Conservation (phyloP, 345 rosid species). For the Trapa bicornis region DNA sequence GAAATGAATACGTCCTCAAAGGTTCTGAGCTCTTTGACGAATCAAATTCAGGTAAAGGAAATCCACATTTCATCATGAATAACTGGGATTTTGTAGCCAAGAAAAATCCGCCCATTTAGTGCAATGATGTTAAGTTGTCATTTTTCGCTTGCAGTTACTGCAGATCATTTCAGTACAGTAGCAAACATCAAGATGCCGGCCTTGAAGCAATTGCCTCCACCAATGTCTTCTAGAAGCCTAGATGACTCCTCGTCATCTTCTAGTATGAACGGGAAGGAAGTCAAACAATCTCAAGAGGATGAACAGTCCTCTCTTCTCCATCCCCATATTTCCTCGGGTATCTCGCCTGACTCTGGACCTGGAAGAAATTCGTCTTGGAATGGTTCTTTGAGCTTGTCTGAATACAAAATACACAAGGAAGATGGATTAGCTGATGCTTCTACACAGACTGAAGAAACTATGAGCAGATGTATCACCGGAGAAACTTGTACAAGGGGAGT, state of each 20-base stretch:
- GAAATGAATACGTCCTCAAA: slow-evolving; percentile 83
- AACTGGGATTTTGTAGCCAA: too few relatives aligned
- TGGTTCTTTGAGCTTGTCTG: slow-evolving; percentile 60
- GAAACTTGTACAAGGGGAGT: slow-evolving; percentile 88
- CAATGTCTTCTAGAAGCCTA: slow-evolving; percentile 56
- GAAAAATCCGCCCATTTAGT: not conserved
- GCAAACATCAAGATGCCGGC: slow-evolving; percentile 21
- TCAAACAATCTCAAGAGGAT: slow-evolving; percentile 66
- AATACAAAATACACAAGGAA: slow-evolving; percentile 53
- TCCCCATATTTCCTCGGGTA: slow-evolving; percentile 41
- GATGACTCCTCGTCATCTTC: slow-evolving; percentile 78
- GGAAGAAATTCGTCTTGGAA: slow-evolving; percentile 58
- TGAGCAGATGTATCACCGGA: slow-evolving; percentile 20
- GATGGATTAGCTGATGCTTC: slow-evolving; percentile 84
- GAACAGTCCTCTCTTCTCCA: slow-evolving; percentile 60
- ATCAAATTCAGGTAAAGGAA: slow-evolving; percentile 42
- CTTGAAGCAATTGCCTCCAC: slow-evolving; percentile 58
- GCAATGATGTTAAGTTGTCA: not conserved
- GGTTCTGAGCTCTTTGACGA: slow-evolving; percentile 86
- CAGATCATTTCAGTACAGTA: slow-evolving; percentile 43
- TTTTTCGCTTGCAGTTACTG: not conserved
- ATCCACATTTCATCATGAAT: not conserved
- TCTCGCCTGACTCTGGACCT: slow-evolving; percentile 55
- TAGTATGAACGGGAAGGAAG: slow-evolving; percentile 52
- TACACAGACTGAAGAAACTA: slow-evolving; percentile 79